These are phyloP conservation scores for Blastobotrys parvus DNA, from an alignment of 805 yeast species.

Conservation along the genomic window DNA sequence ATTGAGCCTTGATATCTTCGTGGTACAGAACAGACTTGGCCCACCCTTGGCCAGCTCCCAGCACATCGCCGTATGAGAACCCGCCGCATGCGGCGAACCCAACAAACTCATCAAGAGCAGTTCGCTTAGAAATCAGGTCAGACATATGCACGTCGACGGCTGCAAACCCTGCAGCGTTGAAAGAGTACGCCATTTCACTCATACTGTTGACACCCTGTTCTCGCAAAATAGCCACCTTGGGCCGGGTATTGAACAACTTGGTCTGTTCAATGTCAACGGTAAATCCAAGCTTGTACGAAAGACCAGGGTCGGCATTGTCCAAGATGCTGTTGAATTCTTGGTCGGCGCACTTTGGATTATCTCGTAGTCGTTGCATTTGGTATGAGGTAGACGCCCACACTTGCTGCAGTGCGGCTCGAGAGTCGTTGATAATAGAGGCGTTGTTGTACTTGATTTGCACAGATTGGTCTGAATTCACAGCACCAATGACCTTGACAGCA, in stretches of 20 bases:
- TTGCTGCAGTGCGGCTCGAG: slow-evolving; percentile 69
- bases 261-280: slow-evolving; percentile 33
- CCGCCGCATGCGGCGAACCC: slow-evolving; percentile 99
- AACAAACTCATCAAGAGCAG: slow-evolving; percentile 53
- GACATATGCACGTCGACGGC: slow-evolving; percentile 96
- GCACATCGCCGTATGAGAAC: slow-evolving; percentile 95
- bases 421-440: slow-evolving; percentile 36
- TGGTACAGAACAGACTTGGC: slow-evolving; percentile 91
- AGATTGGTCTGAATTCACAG: slow-evolving; percentile 43
- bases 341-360: slow-evolving; percentile 83
- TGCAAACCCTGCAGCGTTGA: slow-evolving; percentile 89
- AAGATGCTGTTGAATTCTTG: slow-evolving; percentile 69
- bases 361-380: slow-evolving; percentile 84
- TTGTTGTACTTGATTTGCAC: slow-evolving; percentile 43
- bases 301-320: slow-evolving; percentile 87
- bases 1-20: slow-evolving; percentile 65
- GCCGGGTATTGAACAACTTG: slow-evolving; percentile 35
- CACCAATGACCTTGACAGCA: slow-evolving; percentile 57
- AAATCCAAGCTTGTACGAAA: slow-evolving; percentile 70
- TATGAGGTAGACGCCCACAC: slow-evolving; percentile 84
- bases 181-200: slow-evolving; percentile 97
- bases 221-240: slow-evolving; percentile 91
- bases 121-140: slow-evolving; percentile 69
- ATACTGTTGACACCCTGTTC: slow-evolving; percentile 99
- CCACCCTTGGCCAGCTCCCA: slow-evolving; percentile 99